Base-by-base conservation (phyloP, 495 filamentous ascomycete species). In the Penicillium dipodomyicola region DNA sequence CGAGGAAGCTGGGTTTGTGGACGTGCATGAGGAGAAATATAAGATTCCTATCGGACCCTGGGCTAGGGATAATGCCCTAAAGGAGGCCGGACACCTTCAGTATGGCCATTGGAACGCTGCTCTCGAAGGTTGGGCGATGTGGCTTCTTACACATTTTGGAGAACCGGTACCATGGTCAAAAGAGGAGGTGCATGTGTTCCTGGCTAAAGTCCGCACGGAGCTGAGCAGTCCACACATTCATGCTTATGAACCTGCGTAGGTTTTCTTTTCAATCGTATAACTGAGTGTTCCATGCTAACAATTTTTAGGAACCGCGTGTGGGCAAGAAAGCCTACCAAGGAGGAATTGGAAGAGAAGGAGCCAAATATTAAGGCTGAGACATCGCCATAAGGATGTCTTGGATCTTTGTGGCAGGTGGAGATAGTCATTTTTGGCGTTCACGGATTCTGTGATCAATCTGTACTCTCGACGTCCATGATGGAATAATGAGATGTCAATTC, bases 31-130 rank as follows among this genome's bases (percentile, higher is more conserved):
- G 60, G 67, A 68, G n/a, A 67, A 77, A 11, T 81, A 81, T 50
- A 84, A 84, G 48, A 72, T 86, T 50, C 87, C 85, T 8, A 74
- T 86, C 50, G 84, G 84, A 7, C 73, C 78, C 2, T 89, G 87
- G 86, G 73, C 84, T n/a, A 82, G 74, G 64, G 84, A 88, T 58
- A 77, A 76, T 35, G 72, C 74, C 19, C 62, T 87, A 58, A 88
- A 87, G 66, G 79, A 81, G 58, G 81, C 87, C 19, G 87, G 87
- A 65, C 72, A 77, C 51, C 82, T 79, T 22, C 82, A 87, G 47
- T 61, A 82, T 40, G 59, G 80, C 4, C 79, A 86, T 58, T 83
- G 85, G 17, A 65, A 84, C 6, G 22, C 50, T 5, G 57, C 41
- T 12, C 32, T 54, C 22, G 57, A 59, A 20, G 57, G 57, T 23